A percentile compares a stretch with the other conserved stretches of the same genome.
Conservation (phyloP, 805 yeast genomes). For the Candida koratica region DNA sequence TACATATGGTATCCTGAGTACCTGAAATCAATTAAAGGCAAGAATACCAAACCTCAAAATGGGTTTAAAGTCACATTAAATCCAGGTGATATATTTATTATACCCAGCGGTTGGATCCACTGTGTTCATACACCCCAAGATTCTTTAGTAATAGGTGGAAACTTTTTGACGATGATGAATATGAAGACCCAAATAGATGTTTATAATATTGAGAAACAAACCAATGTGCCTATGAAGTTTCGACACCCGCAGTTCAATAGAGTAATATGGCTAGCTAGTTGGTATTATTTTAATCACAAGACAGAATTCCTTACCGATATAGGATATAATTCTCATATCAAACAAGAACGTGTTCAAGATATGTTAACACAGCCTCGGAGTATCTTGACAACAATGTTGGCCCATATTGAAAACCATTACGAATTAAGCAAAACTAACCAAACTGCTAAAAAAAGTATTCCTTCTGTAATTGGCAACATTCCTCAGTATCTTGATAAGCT, state of each 20-base stretch:
- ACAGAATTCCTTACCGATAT: constrained; percentile 20
- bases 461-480: constrained; percentile 26
- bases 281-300: constrained; percentile 33
- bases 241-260: constrained; percentile 73
- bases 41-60: constrained; percentile 22
- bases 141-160: constrained; percentile 83
- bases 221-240: constrained; percentile 72
- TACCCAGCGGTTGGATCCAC: constrained; percentile 94
- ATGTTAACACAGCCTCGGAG: not conserved
- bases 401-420: constrained; percentile 28
- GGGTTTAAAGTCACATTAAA: constrained; percentile 53
- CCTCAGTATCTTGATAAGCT: not conserved
- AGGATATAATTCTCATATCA: constrained; percentile 6
- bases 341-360: not conserved
- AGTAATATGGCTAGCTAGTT: constrained; percentile 66
- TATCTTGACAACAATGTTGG: constrained; percentile 12
- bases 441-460: constrained; percentile 33
- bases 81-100: constrained; percentile 71
- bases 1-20: constrained; percentile 62
- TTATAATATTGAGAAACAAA: constrained; percentile 56
- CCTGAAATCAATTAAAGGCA: constrained; percentile 28
- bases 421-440: constrained; percentile 30
- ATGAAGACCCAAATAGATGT: constrained; percentile 60
- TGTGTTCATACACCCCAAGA: constrained; percentile 82
- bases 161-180: constrained; percentile 66